Evolutionary conservation across 1,139 yeast genomes (phyloP), one percentile per base, ranked within the genome.

Genomic region (Lodderomyces parapsilosis): DNA sequence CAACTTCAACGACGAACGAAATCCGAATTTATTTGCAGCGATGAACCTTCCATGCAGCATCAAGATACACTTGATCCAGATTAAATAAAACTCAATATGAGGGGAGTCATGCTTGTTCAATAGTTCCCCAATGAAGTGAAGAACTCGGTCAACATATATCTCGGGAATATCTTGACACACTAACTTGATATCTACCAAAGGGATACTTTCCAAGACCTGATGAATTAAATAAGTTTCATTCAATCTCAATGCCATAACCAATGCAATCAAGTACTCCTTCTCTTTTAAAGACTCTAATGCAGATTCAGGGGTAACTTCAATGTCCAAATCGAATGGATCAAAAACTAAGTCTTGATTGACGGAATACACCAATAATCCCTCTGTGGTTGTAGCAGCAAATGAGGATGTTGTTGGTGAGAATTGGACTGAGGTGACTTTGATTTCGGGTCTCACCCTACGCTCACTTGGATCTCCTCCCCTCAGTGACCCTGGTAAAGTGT

Each of bases 351-450:
- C 71, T 45, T 83, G 83, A 60, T 91, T 96, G 33, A 90, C 79
- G 1, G 96, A 84, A 60, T 81, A 93, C 2, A 93, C 72, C 46
- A 91, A 68, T 40, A 94, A 69, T 6, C 99, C 99, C 62, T 93
- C 99, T 0, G 99, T 93, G 0, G 96, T 83, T 0, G 97, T 95
- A 24, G 96, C 96, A 1, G 96, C 94, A 71, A 94, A 94, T 23
- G 96, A 82, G 36, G 86, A 76, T 7, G 96, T 86, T 0, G 97
- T 86, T 20, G 99, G 99, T 2, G 96, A 87, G 58, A 91, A 93
- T 51, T 77, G 78, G 33, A 94, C 76, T 4, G 86, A 71, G 1
- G 87, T 79, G 1, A 93, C 90, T 55, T 95, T 72, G 20, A 93
- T 77, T 48, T 86, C 95, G 0, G 97, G 95, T 50, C 91, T 77